phyloP scores from a whole-genome alignment of 2,329 filamentous ascomycete genomes.

The Sphaerostilbella broomeana region DNA sequence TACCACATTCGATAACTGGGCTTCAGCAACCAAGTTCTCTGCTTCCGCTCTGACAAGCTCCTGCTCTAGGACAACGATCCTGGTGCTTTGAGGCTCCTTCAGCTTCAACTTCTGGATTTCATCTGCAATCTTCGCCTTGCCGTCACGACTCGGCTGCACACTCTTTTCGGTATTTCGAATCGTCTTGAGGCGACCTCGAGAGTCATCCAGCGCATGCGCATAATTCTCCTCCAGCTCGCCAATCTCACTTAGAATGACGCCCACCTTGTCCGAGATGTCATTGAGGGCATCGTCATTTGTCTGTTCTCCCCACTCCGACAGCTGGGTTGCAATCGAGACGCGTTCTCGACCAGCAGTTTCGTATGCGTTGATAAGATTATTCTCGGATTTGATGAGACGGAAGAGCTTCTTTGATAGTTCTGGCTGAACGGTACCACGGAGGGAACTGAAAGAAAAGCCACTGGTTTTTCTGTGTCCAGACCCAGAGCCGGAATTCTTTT shows the following conservation, averaged over 20 bases:
- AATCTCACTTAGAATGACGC: constrained; percentile 84
- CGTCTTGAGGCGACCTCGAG: constrained; percentile 73
- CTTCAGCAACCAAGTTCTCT: constrained; percentile 91
- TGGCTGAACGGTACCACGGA: constrained; percentile 78
- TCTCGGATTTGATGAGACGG: constrained; percentile 91
- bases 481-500: constrained; percentile 37
- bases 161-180: constrained; percentile 94
- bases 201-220: constrained; percentile 81
- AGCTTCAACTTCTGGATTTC: constrained; percentile 88
- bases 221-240: constrained; percentile 90
- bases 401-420: constrained; percentile 85
- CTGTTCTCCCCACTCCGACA: constrained; percentile 94
- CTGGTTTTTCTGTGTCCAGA: neutral
- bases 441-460: constrained; percentile 77
- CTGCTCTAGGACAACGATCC: constrained; percentile 81
- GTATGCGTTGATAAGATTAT: constrained; percentile 77
- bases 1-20: constrained; percentile 91
- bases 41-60: constrained; percentile 94
- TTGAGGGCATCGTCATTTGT: constrained; percentile 81
- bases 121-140: constrained; percentile 80
- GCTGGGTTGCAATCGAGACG: constrained; percentile 75
- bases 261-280: constrained; percentile 92
- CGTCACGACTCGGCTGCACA: constrained; percentile 85
- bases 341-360: constrained; percentile 82
- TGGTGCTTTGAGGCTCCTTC: constrained; percentile 82